A percentile compares a stretch with the other conserved stretches of the same genome.
Evolutionary conservation across 139 green algal genomes (phyloP).

Genomic region (Picochlorum sp.): DNA sequence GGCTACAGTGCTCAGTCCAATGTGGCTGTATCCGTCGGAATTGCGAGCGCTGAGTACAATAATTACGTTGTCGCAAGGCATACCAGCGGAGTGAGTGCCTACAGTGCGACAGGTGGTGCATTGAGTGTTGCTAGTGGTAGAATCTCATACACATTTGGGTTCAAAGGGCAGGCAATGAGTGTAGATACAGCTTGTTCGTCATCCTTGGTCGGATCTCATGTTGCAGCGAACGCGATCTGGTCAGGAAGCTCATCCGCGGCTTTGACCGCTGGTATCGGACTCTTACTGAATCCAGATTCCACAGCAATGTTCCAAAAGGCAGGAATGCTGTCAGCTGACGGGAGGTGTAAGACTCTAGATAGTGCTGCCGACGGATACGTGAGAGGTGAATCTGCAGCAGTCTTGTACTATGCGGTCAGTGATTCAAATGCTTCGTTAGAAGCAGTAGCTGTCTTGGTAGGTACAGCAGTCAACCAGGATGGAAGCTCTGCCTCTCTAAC

Average conservation of each 20-base stretch:
- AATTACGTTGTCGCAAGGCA: conserved; percentile 40
- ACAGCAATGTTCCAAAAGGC: conserved; percentile 75
- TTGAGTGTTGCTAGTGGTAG: conserved; percentile 60
- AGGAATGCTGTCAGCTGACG: conserved; percentile 70
- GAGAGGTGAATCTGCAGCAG: conserved; percentile 52
- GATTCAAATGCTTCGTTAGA: background rate
- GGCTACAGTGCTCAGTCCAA: conserved; percentile 9
- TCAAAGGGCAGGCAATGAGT: conserved; percentile 50
- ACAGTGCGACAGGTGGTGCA: conserved; percentile 67
- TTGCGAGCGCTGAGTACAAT: conserved; percentile 76
- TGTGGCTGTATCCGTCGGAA: conserved; percentile 53
- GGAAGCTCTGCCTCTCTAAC: conserved; percentile 41
- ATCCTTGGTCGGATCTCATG: conserved; percentile 62
- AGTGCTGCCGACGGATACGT: conserved; percentile 73
- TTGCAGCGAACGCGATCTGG: conserved; percentile 35
- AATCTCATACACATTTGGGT: conserved; percentile 62
- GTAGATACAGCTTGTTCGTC: conserved; percentile 80
- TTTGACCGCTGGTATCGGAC: conserved; percentile 50
- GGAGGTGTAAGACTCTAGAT: conserved; percentile 80
- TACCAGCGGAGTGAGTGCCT: conserved; percentile 50
- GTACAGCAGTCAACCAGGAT: conserved; percentile 44
- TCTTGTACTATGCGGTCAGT: conserved; percentile 22
- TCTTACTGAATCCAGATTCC: conserved; percentile 61
- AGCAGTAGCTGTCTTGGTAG: conserved; percentile 8
- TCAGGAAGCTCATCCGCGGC: conserved; percentile 18